phyloP scores from a whole-genome alignment of 2,329 filamentous ascomycete genomes.

The Fusarium incarnatum region DNA sequence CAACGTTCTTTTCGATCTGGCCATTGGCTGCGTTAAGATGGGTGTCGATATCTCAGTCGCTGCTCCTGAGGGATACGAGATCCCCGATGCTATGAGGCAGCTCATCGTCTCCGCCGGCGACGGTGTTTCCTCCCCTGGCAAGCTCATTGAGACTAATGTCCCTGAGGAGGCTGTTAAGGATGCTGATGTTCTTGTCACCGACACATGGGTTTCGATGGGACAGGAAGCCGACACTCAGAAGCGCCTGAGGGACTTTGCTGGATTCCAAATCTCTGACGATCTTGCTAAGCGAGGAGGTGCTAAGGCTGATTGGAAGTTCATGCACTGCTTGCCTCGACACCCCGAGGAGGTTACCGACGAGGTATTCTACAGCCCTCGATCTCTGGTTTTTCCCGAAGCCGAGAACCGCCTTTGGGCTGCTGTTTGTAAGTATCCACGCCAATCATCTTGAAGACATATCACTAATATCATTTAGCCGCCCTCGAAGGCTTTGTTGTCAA shows the following conservation, averaged over 20 bases:
- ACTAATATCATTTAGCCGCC: conserved; percentile 64
- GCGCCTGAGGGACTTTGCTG: conserved; percentile 82
- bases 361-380: conserved; percentile 89
- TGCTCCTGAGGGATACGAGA: conserved; percentile 85
- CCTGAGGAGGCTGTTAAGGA: conserved; percentile 88
- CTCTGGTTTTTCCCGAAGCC: conserved; percentile 91
- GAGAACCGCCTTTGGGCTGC: conserved; percentile 96
- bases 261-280: conserved; percentile 91
- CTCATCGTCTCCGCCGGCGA: conserved; percentile 75
- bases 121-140: conserved; percentile 69
- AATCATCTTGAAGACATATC: too few species aligned
- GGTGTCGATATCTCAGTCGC: conserved; percentile 89
- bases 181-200: conserved; percentile 92
- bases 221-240: conserved; percentile 87
- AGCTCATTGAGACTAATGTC: conserved; percentile 77
- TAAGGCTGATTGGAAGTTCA: conserved; percentile 93
- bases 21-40: conserved; percentile 86
- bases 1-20: conserved; percentile 95
- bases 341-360: conserved; percentile 93
- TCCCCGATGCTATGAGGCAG: conserved; percentile 78
- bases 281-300: conserved; percentile 87
- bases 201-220: conserved; percentile 99
- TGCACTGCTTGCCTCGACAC: conserved; percentile 96
- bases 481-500: conserved; percentile 95
- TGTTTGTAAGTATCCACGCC: conserved; percentile 67